phyloP scores from a whole-genome alignment of 2,329 filamentous ascomycete genomes.

The Verticillium klebahnii region DNA sequence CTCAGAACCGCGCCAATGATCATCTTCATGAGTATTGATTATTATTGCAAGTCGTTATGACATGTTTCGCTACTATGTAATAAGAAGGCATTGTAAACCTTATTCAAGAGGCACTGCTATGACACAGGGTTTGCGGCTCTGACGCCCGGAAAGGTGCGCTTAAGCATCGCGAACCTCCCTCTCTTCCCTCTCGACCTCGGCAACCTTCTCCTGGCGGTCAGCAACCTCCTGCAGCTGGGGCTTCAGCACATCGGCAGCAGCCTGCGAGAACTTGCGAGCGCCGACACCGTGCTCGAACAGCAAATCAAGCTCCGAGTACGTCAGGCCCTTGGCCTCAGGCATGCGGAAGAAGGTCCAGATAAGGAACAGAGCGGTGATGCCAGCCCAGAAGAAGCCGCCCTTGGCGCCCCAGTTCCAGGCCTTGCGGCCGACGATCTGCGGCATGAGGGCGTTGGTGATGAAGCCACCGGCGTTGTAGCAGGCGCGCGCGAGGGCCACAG shows the following conservation, averaged over 20 bases:
- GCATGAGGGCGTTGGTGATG: constrained; percentile 43
- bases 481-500: constrained; percentile 45
- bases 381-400: constrained; percentile 42
- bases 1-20: no score
- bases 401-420: constrained; percentile 44
- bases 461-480: constrained; percentile 46
- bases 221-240: constrained; percentile 13
- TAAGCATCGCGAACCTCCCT: not conserved
- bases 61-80: not conserved
- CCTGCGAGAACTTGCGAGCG: constrained; percentile 30
- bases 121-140: not conserved
- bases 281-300: constrained; percentile 33
- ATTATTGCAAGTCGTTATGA: not conserved
- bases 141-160: not conserved
- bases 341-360: constrained; percentile 47
- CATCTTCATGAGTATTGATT: not conserved
- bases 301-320: constrained; percentile 37
- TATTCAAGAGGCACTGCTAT: not conserved
- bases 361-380: constrained; percentile 40
- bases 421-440: constrained; percentile 41
- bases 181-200: constrained; percentile 2
- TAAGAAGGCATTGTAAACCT: not conserved
- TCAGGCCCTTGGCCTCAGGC: constrained; percentile 46
- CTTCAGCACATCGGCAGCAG: constrained; percentile 9
- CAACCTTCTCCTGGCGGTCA: constrained; percentile 10